Evolutionary conservation across 1,284 basidiomycete species (phyloP).

Genomic region (Porodaedalea pini): DNA sequence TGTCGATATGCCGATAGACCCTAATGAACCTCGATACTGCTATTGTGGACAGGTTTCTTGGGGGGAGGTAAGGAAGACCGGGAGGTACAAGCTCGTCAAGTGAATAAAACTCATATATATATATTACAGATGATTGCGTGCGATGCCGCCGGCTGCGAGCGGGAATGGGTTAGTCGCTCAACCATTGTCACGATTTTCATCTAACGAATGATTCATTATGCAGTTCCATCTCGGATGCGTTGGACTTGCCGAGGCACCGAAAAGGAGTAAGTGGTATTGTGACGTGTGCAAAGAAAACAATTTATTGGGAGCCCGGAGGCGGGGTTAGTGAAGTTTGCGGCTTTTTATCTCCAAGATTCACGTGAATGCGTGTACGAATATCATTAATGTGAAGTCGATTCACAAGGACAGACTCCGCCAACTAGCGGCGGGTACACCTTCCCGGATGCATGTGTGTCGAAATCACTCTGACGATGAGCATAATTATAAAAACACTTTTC

Average conservation of each 20-base stretch:
- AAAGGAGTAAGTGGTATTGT: conserved; percentile 71
- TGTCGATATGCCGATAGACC: conserved; percentile 27
- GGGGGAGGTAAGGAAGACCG: conserved; percentile 55
- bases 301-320: background rate
- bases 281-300: conserved; percentile 45
- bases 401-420: no score
- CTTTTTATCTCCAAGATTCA: no score
- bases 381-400: no score
- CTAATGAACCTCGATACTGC: conserved; percentile 62
- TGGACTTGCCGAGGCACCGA: conserved; percentile 56
- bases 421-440: no score
- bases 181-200: conserved; percentile 1
- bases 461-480: no score
- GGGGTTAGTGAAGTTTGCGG: background rate
- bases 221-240: conserved; percentile 77
- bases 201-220: conserved; percentile 18
- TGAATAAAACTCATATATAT: background rate
- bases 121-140: conserved; percentile 75
- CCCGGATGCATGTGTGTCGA: no score
- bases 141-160: conserved; percentile 61
- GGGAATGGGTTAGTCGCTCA: conserved; percentile 66
- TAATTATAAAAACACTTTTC: no score
- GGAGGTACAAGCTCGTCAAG: background rate
- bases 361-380: no score
- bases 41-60: conserved; percentile 74